Base-by-base conservation (phyloP, 352 stramenopile genomes). In the Plasmopara halstedii region DNA sequence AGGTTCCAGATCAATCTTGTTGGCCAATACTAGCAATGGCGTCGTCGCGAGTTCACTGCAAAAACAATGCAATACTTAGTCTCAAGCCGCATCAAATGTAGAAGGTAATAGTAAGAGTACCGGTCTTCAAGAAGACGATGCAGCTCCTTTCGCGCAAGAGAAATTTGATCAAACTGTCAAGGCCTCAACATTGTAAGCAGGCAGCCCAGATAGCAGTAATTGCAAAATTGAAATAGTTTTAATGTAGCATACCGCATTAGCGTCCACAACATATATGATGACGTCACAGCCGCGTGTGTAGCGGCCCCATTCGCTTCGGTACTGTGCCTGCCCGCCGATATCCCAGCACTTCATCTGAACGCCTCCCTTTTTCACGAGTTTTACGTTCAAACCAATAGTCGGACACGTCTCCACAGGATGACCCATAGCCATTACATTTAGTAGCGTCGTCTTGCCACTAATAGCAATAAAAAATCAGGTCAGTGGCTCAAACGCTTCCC, bases 271-370 rank as follows among this genome's bases (percentile, higher is more conserved):
- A 83, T 97, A 99, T 60, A 99, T 94, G 66, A 99, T 98, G 47
- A 99, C 95, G 70, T 98, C 94, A 70, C 95, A 98, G 35, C 95
- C 95, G 48, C 95, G 93, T 50, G 89, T 96, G 68, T 98, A 98
- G 39, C 87, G 74, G 22, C 86, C 85, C 87, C 88, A 97, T 56
- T 96, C 87, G 46, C 75, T 91, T 52, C 95, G 87, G 54, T 98
- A 98, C 70, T 98, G 90, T 54, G 93, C 90, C 68, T 98, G 93
- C 8, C 95, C 95, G 33, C 94, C 95, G 48, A 99, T 98, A 76
- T 99, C 95, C 95, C 95, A 99, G 66, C 95, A 98, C 68, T 99
- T 99, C 94, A 99, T 98, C 63, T 98, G 94, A 53, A 92, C 81
- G 22, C 78, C 76, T 66, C 93, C 71, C 85, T 97, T 89, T 87